Base-by-base conservation (phyloP, 768 basidiomycete genomes). In the Lactarius trivialis region DNA sequence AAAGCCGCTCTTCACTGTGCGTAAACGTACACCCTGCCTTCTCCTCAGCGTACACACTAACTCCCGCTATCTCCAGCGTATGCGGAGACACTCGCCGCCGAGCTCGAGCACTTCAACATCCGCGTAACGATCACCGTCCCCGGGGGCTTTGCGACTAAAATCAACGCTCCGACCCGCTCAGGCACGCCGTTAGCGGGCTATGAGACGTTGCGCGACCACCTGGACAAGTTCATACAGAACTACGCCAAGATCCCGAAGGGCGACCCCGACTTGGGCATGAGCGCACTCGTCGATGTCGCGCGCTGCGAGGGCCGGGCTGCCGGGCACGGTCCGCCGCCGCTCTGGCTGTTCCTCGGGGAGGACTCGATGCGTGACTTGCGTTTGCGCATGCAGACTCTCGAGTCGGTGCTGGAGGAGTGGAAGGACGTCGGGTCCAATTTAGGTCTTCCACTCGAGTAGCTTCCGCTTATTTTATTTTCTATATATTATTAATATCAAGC, bases 81-180 rank as follows among this genome's bases (percentile, higher is more conserved):
- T 49, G 65, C 60, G 24, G 73, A 72, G 61, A 60, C 69, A 4
- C 69, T 73, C 45, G 65, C 61, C 11, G 60, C 59, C 19, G 73
- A 74, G 60, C 41, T 73, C 41, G 65, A 65, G n/a, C 64, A 63
- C 8, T 73, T 72, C 67, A 65, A 65, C 58, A 68, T 74, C 60
- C 66, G 69, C 28, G 70, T 73, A 41, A 55, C 68, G 39, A 56
- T 71, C 51, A 64, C 71, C 41, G 53, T 67, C 12, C 72, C 72
- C 15, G 71, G 70, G 7, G 52, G 58, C 9, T 69, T 73, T 60
- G 66, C 69, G 17, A 71, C 71, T 15, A 36, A 60, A 11, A 53
- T 60, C 26, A 60, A 48, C 24, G 21, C 26, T 11, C 50, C n/a
- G 48, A 56, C 15, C 4, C 51, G n/a, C 50, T 41, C 24, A 8